Evolutionary conservation across 1,139 yeast genomes (phyloP).

Genomic region (Blastobotrys arbuscula): DNA sequence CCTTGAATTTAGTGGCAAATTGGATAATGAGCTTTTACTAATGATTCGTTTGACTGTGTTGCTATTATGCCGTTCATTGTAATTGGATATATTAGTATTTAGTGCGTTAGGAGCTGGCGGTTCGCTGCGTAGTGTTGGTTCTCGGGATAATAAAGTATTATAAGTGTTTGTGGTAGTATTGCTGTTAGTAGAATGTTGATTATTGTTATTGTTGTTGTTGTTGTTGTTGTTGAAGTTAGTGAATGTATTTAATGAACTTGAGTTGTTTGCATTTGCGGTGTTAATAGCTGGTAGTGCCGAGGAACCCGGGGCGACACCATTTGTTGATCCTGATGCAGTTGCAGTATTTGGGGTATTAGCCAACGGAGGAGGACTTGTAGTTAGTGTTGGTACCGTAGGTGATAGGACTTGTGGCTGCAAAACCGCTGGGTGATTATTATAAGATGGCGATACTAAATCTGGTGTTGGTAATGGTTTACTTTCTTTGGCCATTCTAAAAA

Average conservation of each 20-base stretch:
- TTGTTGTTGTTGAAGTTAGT: neutral
- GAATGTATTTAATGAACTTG: neutral
- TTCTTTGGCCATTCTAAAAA: conserved; percentile 38
- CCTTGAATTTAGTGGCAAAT: conserved; percentile 3
- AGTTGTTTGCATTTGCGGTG: neutral
- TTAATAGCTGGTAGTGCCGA: neutral
- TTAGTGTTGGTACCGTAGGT: neutral
- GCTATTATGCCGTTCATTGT: neutral
- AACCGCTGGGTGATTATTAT: conserved; percentile 9
- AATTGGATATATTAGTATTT: neutral
- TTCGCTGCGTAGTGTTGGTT: neutral
- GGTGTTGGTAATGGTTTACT: conserved; percentile 41
- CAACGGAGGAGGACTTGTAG: neutral
- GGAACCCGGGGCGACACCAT: neutral
- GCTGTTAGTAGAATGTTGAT: neutral
- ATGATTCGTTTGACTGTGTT: conserved; percentile 9
- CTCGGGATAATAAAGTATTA: neutral
- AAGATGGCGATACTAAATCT: conserved; percentile 22
- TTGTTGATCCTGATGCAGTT: neutral
- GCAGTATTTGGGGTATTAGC: neutral
- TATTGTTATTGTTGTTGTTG: neutral
- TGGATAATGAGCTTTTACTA: conserved; percentile 8
- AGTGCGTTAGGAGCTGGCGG: neutral
- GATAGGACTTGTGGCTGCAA: conserved; percentile 7
- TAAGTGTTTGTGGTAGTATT: neutral